Evolutionary conservation across 495 filamentous ascomycete genomes (phyloP), one percentile per base, ranked within the genome.

Genomic region (Talaromyces adpressus): DNA sequence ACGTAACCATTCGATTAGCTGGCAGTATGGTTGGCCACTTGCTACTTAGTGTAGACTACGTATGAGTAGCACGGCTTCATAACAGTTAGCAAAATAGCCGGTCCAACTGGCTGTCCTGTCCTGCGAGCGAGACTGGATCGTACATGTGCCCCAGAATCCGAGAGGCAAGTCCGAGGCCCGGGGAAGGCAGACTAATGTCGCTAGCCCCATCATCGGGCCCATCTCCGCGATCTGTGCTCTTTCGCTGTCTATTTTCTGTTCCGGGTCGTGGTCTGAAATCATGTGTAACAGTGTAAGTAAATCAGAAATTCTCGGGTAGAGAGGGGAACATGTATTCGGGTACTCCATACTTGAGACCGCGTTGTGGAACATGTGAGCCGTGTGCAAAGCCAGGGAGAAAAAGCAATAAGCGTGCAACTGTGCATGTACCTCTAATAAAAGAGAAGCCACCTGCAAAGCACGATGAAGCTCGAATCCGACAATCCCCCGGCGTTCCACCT

Each of bases 131-230:
- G 36, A 14, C 45, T 49, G 41, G 41, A 4, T 9, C 51, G 23
- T 53, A 27, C 51, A 53, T 53, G 51, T 53, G 52, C 52, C 52
- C 52, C 52, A 56, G 52, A 56, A 56, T 56, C 52, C 52, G 27
- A 56, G 52, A 56, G 22, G 27, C 52, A 56, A 56, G 27, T 56
- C 52, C 52, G 52, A 56, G 52, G 52, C 20, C 52, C 52, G 22
- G 52, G 52, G 27, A 49, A 49, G 45, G 8, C 45, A 49, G 45
- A 8, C 52, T 56, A 56, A 29, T 11, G 23, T 27, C n/a, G 11
- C 52, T 56, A 56, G 52, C 52, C 52, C 52, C 52, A 29, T 56
- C 22, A 23, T 11, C 52, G 52, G 52, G 4, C 52, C 30, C 20
- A 16, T 56, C 27, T 29, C 52, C 52, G 52, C 23, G 52, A 56